Conservation (phyloP, 139 green algal species). For the Yamagishiella unicocca region DNA sequence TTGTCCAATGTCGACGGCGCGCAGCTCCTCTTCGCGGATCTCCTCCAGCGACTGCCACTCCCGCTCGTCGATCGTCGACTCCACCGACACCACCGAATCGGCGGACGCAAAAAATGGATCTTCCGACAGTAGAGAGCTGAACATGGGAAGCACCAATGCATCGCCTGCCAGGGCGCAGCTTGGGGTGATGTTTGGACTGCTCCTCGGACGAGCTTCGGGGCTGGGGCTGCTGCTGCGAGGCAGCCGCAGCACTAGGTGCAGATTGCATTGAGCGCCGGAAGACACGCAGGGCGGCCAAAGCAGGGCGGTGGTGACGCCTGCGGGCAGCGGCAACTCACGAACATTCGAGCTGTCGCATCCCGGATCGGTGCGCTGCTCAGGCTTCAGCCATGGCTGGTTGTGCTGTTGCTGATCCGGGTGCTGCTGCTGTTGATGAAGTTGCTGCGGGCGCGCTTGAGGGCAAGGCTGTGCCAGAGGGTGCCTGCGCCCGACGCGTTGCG, state of each 20-base stretch:
- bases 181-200: background rate
- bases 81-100: background rate
- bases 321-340: too few species aligned
- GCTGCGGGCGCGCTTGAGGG: too few species aligned
- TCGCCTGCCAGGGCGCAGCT: background rate
- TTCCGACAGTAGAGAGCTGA: background rate
- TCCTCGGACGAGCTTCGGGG: background rate
- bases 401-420: too few species aligned
- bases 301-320: too few species aligned
- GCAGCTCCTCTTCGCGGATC: background rate
- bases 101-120: constrained; percentile 1
- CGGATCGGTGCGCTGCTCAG: too few species aligned
- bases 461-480: too few species aligned
- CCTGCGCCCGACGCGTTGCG: too few species aligned
- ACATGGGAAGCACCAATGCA: background rate
- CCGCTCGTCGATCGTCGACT: background rate
- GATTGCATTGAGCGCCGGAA: background rate
- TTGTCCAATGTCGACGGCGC: background rate
- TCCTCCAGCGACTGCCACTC: background rate
- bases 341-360: too few species aligned
- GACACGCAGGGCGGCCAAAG: background rate
- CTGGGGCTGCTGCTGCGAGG: background rate
- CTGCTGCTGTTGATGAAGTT: too few species aligned
- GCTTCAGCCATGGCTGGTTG: too few species aligned
- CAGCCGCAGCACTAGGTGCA: background rate